phyloP scores from a whole-genome alignment of 2,329 filamentous ascomycete species.

The Cercospora janseana region DNA sequence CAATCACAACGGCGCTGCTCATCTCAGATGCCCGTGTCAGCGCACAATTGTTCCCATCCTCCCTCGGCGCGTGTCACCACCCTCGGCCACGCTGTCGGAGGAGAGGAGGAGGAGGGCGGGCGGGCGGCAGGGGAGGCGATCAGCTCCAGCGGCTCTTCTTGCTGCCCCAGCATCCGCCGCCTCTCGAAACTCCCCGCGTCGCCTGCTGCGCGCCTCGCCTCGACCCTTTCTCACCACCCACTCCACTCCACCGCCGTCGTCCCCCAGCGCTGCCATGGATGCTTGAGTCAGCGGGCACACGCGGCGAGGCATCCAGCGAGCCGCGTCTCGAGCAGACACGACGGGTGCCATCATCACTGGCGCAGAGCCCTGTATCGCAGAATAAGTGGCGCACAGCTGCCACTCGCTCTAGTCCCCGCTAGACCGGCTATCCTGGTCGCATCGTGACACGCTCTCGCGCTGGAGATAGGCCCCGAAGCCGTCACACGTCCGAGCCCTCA shows the following conservation, averaged over 20 bases:
- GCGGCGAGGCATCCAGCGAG: slow-evolving; percentile 20
- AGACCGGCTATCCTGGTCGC: slow-evolving; percentile 21
- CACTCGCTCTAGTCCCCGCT: slow-evolving; percentile 23
- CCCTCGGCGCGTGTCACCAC: too few relatives aligned
- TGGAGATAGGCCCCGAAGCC: slow-evolving; percentile 24
- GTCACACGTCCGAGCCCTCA: too few relatives aligned
- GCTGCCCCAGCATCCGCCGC: too few relatives aligned
- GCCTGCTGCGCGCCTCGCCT: slow-evolving; percentile 5
- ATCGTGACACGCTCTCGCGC: slow-evolving; percentile 18
- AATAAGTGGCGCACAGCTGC: slow-evolving; percentile 24
- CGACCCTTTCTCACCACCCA: slow-evolving; percentile 8
- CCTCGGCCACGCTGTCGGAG: too few relatives aligned
- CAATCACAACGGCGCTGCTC: slow-evolving; percentile 6
- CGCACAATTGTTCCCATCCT: background rate
- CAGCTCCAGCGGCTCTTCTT: too few relatives aligned
- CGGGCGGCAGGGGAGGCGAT: too few relatives aligned
- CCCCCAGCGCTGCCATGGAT: slow-evolving; percentile 11
- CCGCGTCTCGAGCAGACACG: slow-evolving; percentile 22
- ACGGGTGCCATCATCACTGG: slow-evolving; percentile 4
- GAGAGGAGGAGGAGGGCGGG: too few relatives aligned
- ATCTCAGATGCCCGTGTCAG: background rate
- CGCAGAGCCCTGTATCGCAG: slow-evolving; percentile 20
- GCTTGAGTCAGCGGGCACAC: slow-evolving; percentile 17
- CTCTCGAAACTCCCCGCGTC: too few relatives aligned
- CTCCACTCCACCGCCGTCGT: slow-evolving; percentile 1